Conservation (phyloP, 768 basidiomycete species). For the Agrocybe pediades region DNA sequence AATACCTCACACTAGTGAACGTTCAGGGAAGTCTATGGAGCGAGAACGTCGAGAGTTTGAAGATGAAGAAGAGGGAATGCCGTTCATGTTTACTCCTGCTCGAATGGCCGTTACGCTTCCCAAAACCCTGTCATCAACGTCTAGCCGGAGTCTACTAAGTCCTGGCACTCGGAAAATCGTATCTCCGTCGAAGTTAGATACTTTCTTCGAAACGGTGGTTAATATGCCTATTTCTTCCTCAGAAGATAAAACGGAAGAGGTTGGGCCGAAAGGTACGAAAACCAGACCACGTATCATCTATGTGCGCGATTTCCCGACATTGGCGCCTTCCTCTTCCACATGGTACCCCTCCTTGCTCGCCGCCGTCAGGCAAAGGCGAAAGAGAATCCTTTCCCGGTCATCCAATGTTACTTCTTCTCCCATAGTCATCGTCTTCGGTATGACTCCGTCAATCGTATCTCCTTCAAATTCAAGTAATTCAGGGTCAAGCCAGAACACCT, state of each 20-base stretch:
- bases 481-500: constrained; percentile 32
- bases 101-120: constrained; percentile 44
- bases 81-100: constrained; percentile 30
- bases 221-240: constrained; percentile 47
- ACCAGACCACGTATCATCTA: constrained; percentile 74
- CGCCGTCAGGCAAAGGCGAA: constrained; percentile 76
- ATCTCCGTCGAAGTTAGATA: constrained; percentile 58
- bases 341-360: constrained; percentile 85
- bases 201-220: constrained; percentile 78
- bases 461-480: constrained; percentile 31
- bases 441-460: constrained; percentile 75
- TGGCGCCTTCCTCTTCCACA: constrained; percentile 66
- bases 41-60: constrained; percentile 43
- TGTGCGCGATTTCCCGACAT: constrained; percentile 77
- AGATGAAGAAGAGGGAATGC: constrained; percentile 30
- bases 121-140: constrained; percentile 36
- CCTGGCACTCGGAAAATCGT: constrained; percentile 43
- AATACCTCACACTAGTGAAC: constrained; percentile 16
- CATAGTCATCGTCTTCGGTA: constrained; percentile 86
- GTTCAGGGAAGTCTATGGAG: constrained; percentile 22
- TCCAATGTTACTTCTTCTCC: constrained; percentile 67
- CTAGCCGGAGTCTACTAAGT: constrained; percentile 41
- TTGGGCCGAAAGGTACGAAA: not conserved
- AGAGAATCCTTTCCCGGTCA: constrained; percentile 60
- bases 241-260: not conserved